Base-by-base conservation (phyloP, 352 stramenopile species). In the Pythium pectinolyticum region DNA sequence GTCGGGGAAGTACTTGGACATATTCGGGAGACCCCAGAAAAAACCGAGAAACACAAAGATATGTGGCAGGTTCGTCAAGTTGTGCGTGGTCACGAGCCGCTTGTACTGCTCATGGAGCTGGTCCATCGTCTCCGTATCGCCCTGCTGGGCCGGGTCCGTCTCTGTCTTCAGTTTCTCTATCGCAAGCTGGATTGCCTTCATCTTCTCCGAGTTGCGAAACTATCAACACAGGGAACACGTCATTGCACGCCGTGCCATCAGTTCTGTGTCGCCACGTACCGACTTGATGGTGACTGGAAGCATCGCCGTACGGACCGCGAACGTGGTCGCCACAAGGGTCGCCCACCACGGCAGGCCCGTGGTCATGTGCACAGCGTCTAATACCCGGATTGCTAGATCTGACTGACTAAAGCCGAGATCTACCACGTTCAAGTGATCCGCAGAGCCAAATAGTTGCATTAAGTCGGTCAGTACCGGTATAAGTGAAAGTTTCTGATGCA, bases 321-420 rank as follows among this genome's bases (percentile, higher is more conserved):
- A 66, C n/a, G 86, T 95, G 39, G 84, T 90, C 15, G 77, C 83
- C 17, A 93, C 77, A 59, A 96, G 88, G 5, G 89, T 95, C 19
- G 80, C 83, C 89, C 87, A 96, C 89, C 87, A 96, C 24, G 86
- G 86, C 39, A 96, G 61, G n/a, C 84, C 85, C 20, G 87, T 92
- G 17, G 84, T 91, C 25, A 71, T 52, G 61, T 96, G 89, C 50
- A 94, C 79, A 20, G 82, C 37, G 57, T 93, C 84, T 25, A 96
- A 72, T 30, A 80, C 73, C 25, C 74, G 83, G 47, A 95, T 88
- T 12, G 86, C 84, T 2, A 93, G 60, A 59, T 92, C 84, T 50
- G 84, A 85, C 14, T 94, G 62, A 12, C 70, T 75, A 57, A 84
- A 94, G 47, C 81, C 82, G 40, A 92, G 69, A 67, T 92, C 81